phyloP scores from a whole-genome alignment of 345 rosid genomes.

The Bruguiera sexangula region DNA sequence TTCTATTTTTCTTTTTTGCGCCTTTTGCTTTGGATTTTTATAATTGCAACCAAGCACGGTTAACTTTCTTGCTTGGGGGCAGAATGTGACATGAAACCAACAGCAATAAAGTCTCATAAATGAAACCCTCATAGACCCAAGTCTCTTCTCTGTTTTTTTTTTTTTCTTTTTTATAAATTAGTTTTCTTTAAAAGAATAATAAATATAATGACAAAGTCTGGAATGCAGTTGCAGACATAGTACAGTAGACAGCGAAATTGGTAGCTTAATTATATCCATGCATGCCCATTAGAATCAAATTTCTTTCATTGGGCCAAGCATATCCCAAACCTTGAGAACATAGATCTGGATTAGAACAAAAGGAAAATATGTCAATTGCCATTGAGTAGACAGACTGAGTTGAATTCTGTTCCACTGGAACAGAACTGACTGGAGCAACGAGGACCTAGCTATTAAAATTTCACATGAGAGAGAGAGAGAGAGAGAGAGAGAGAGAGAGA shows the following conservation, averaged over 20 bases:
- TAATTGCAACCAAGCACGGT: not conserved
- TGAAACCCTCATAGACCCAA: slow-evolving; percentile 21
- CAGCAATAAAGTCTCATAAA: slow-evolving; percentile 48
- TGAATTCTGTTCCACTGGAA: not conserved
- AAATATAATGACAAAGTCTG: not conserved
- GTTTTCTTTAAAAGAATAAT: too few relatives aligned
- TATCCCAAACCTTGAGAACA: not conserved
- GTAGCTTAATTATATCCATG: not conserved
- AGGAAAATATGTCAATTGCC: not conserved
- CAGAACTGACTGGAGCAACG: not conserved
- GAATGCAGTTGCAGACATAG: not conserved
- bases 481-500: too few relatives aligned
- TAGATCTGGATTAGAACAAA: not conserved
- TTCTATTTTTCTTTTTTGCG: not conserved
- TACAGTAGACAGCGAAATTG: not conserved
- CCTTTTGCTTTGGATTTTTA: not conserved
- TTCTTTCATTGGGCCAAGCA: not conserved
- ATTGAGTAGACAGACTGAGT: not conserved
- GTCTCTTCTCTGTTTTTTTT: not conserved
- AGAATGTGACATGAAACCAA: slow-evolving; percentile 56
- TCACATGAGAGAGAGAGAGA: not conserved
- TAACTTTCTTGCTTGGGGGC: slow-evolving; percentile 4
- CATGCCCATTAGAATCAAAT: not conserved
- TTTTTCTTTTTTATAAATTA: not conserved
- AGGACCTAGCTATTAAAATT: slow-evolving; percentile 8